These are phyloP conservation scores for Mucor mucedo DNA, from an alignment of 371 early-diverging fungal genomes.

Conservation along the genomic window DNA sequence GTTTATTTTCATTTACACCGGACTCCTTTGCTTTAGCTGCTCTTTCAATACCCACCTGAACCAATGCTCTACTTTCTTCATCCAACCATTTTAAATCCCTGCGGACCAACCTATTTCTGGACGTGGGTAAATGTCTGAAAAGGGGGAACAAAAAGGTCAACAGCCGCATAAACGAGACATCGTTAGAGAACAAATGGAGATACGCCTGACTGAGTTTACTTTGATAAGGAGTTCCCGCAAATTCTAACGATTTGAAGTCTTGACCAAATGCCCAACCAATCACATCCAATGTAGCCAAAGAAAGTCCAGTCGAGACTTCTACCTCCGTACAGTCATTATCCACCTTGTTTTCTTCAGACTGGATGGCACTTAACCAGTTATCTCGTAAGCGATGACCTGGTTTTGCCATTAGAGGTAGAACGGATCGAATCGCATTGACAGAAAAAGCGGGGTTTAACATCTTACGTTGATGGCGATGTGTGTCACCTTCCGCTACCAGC, in stretches of 20 bases:
- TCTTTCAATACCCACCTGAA: constrained; percentile 45
- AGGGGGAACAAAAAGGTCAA: constrained; percentile 45
- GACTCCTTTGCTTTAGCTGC: constrained; percentile 13
- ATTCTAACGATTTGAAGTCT: constrained; percentile 38
- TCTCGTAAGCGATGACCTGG: constrained; percentile 40
- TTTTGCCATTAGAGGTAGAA: constrained; percentile 51
- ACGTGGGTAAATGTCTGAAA: constrained; percentile 41
- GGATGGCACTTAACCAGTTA: constrained; percentile 48
- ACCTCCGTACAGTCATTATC: constrained; percentile 22
- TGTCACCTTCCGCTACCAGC: constrained; percentile 61
- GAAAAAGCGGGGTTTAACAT: constrained; percentile 73
- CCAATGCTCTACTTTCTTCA: constrained; percentile 50
- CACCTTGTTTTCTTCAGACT: constrained; percentile 10
- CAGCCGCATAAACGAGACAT: constrained; percentile 32
- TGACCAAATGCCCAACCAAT: constrained; percentile 60
- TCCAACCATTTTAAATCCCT: constrained; percentile 38
- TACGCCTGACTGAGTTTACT: constrained; percentile 56
- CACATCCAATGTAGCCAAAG: constrained; percentile 48
- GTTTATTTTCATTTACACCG: constrained; percentile 9
- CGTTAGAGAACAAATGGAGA: constrained; percentile 40
- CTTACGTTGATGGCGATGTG: constrained; percentile 68
- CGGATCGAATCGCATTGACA: constrained; percentile 48
- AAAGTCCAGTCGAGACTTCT: constrained; percentile 42
- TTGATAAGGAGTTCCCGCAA: constrained; percentile 24
- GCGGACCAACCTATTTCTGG: constrained; percentile 30